Evolutionary conservation across 768 basidiomycete genomes (phyloP).

Genomic region (Kwoniella heveanensis): DNA sequence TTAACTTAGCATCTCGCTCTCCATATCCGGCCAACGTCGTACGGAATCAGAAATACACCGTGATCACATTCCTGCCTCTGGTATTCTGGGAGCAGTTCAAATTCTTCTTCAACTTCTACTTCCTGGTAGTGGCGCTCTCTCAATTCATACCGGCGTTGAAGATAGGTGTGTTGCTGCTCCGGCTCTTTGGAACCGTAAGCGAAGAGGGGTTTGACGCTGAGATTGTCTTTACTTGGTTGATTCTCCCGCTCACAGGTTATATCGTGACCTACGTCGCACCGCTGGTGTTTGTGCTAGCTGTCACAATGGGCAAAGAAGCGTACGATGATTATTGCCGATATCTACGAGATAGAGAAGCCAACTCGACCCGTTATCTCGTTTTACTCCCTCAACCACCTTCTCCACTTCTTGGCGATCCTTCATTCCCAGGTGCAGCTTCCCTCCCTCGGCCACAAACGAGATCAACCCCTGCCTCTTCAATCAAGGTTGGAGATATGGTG

Average conservation of each 20-base stretch:
- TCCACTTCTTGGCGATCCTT: constrained; percentile 39
- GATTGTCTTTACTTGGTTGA: neutral
- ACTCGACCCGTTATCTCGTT: constrained; percentile 85
- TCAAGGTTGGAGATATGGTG: constrained; percentile 89
- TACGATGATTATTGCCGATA: constrained; percentile 97
- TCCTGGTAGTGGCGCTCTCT: constrained; percentile 90
- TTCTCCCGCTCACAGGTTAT: constrained; percentile 70
- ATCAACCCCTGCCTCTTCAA: constrained; percentile 80
- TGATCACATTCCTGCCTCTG: constrained; percentile 92
- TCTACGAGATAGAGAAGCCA: constrained; percentile 88
- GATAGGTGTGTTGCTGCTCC: constrained; percentile 65
- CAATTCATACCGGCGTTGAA: constrained; percentile 95
- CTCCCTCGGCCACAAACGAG: constrained; percentile 58
- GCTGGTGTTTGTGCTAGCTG: constrained; percentile 86
- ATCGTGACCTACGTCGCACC: constrained; percentile 95
- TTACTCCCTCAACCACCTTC: constrained; percentile 62
- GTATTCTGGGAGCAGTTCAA: constrained; percentile 99
- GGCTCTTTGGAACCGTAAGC: constrained; percentile 39
- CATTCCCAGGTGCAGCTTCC: constrained; percentile 7
- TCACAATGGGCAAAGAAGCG: constrained; percentile 98
- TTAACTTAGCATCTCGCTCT: constrained; percentile 16
- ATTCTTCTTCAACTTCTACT: constrained; percentile 99
- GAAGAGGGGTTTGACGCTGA: neutral
- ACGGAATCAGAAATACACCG: constrained; percentile 97
- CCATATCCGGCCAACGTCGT: constrained; percentile 78